Evolutionary conservation across 768 basidiomycete genomes (phyloP).

Genomic region (Ramaria rubella): DNA sequence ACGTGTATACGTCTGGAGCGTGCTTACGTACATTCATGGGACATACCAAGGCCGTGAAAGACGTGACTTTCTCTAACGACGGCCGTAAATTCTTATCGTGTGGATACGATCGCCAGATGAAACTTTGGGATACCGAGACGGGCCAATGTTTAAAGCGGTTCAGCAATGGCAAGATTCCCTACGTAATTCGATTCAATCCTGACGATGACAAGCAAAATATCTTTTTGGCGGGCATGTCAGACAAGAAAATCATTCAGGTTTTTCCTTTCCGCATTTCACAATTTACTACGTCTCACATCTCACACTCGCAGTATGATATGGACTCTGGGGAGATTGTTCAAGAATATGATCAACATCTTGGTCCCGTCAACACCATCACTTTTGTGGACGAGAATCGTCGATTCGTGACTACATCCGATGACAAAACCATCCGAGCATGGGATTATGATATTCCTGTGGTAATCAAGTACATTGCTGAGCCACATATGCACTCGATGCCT

Average conservation of each 20-base stretch:
- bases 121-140: slow-evolving; percentile 99
- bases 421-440: slow-evolving; percentile 99
- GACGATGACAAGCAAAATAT: slow-evolving; percentile 94
- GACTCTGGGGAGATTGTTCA: slow-evolving; percentile 93
- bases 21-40: slow-evolving; percentile 97
- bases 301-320: slow-evolving; percentile 74
- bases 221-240: slow-evolving; percentile 97
- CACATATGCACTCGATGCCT: slow-evolving; percentile 99
- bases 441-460: slow-evolving; percentile 99
- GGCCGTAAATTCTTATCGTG: slow-evolving; percentile 87
- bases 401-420: slow-evolving; percentile 97
- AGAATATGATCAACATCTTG: slow-evolving; percentile 98
- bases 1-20: slow-evolving; percentile 93
- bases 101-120: slow-evolving; percentile 94
- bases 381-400: slow-evolving; percentile 98
- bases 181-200: slow-evolving; percentile 92
- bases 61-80: slow-evolving; percentile 91
- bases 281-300: background rate
- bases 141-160: slow-evolving; percentile 96
- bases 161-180: slow-evolving; percentile 95
- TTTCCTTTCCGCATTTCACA: slow-evolving; percentile 15
- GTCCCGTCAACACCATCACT: slow-evolving; percentile 97
- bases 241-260: slow-evolving; percentile 99
- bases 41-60: slow-evolving; percentile 94
- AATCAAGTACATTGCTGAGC: slow-evolving; percentile 99